Evolutionary conservation across 225 moss, liverwort and hornwort genomes (phyloP), one percentile per base, ranked within the genome.

Genomic region (Marchantia paleacea): DNA sequence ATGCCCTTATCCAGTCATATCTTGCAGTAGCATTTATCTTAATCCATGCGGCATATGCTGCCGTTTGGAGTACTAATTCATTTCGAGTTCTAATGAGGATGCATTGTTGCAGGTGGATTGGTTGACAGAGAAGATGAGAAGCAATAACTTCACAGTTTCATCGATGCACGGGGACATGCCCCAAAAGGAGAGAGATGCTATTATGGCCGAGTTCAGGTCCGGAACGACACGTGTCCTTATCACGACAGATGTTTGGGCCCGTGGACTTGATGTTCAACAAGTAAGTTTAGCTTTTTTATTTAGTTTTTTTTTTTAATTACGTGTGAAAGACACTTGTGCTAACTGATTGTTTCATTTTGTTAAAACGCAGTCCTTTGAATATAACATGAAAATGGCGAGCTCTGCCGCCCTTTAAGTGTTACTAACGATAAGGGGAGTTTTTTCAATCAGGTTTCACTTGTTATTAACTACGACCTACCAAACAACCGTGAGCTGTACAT

Each of bases 91-190:
- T 75, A 20, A 75, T 14, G 12, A 16, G 22, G 15, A 11, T 11
- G 8, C 7, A 12, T 76, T 58, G 0, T 78, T 65, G 24, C 78
- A 78, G 78, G 93, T 95, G 69, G 95, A 95, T 83, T 95, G 95
- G 95, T 80, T 93, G 82, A 95, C 93, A 52, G 95, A 95, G 61
- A 95, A 95, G 83, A 93, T 95, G 95, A 87, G 93, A 60, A 94
- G 90, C 84, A 95, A 92, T 82, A 95, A 95, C 63, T 95, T 95
- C 77, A 93, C 93, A 10, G 95, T 95, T 15, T 95, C 95, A 77
- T 93, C 95, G 26, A 95, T 95, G 95, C 95, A 95, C 29, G 93
- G 95, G n/a, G 93, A 95, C 58, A 95, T 95, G 95, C 95, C 94
- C 39, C 95, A 95, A 78, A 95, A 92, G 73, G 95, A 95, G 82